Evolutionary conservation across 2,329 filamentous ascomycete genomes (phyloP).

Genomic region (Exophiala phaeomuriformis): DNA sequence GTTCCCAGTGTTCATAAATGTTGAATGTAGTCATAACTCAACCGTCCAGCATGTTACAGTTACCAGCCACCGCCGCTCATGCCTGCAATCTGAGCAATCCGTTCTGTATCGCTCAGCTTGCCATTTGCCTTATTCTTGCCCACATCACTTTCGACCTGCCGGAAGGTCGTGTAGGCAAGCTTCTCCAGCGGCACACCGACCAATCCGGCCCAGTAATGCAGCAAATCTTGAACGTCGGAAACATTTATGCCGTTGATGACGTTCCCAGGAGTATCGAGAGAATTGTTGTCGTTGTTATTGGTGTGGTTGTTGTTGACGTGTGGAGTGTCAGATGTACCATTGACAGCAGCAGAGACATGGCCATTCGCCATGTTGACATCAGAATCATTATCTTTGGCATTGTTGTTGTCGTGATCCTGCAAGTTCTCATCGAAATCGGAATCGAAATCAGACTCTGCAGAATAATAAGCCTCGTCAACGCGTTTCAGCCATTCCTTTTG

Average conservation of each 20-base stretch:
- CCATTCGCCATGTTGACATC: conserved; percentile 25
- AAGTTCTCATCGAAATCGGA: conserved; percentile 13
- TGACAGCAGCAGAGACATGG: conserved; percentile 23
- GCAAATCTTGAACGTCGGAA: conserved; percentile 56
- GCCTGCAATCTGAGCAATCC: conserved; percentile 78
- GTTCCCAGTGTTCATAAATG: too few species aligned
- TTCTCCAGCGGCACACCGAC: conserved; percentile 65
- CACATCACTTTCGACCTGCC: conserved; percentile 90
- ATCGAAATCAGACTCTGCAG: conserved; percentile 49
- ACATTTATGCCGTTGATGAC: conserved; percentile 57
- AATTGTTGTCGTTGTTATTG: neutral
- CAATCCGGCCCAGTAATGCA: conserved; percentile 67
- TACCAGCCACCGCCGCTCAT: conserved; percentile 93
- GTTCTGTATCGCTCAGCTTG: conserved; percentile 60
- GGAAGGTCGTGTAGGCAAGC: conserved; percentile 77
- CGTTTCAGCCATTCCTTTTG: conserved; percentile 78
- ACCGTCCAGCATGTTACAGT: too few species aligned
- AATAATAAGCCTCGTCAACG: conserved; percentile 88
- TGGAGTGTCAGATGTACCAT: conserved; percentile 24
- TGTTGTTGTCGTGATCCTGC: conserved; percentile 25
- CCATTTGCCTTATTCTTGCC: conserved; percentile 55
- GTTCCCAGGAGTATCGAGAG: conserved; percentile 26
- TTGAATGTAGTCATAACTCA: too few species aligned
- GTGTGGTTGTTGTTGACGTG: neutral
- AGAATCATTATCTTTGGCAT: conserved; percentile 23